Evolutionary conservation across 2,329 filamentous ascomycete genomes (phyloP).

Genomic region (Podosphaera xanthii): DNA sequence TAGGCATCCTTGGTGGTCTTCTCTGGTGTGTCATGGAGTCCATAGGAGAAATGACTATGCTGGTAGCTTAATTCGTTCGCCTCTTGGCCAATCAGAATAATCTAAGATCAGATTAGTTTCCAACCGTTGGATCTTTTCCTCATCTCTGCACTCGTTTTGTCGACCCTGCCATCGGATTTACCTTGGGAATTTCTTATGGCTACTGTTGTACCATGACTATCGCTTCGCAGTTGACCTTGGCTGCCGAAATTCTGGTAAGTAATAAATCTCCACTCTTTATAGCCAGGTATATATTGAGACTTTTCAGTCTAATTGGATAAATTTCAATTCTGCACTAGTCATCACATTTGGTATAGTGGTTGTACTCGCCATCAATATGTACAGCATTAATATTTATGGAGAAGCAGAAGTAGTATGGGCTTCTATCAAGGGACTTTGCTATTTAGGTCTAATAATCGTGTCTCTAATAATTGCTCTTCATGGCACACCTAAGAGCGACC

Average conservation of each 20-base stretch:
- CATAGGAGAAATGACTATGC: slow-evolving; percentile 27
- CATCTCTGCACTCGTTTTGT: slow-evolving; percentile 22
- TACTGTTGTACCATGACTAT: slow-evolving; percentile 21
- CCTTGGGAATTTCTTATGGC: slow-evolving; percentile 17
- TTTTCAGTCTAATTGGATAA: neutral
- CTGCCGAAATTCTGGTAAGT: slow-evolving; percentile 24
- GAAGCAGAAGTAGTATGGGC: slow-evolving; percentile 40
- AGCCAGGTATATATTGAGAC: neutral
- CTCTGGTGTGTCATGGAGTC: slow-evolving; percentile 28
- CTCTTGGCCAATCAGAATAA: no score
- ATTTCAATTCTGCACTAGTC: slow-evolving; percentile 9
- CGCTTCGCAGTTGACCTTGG: slow-evolving; percentile 16
- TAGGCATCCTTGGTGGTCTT: slow-evolving; percentile 27
- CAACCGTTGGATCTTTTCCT: slow-evolving; percentile 27
- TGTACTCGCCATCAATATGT: slow-evolving; percentile 26
- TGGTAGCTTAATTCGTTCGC: neutral
- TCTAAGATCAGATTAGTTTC: slow-evolving; percentile 18
- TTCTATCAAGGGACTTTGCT: slow-evolving; percentile 30
- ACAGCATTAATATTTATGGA: slow-evolving; percentile 33
- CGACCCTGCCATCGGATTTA: slow-evolving; percentile 31
- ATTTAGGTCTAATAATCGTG: slow-evolving; percentile 46
- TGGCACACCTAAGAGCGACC: slow-evolving; percentile 50
- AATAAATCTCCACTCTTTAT: slow-evolving; percentile 48
- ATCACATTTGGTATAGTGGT: slow-evolving; percentile 22
- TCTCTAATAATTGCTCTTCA: slow-evolving; percentile 70